phyloP scores from a whole-genome alignment of 73 alveolate genomes.

The Paramecium caudatum region DNA sequence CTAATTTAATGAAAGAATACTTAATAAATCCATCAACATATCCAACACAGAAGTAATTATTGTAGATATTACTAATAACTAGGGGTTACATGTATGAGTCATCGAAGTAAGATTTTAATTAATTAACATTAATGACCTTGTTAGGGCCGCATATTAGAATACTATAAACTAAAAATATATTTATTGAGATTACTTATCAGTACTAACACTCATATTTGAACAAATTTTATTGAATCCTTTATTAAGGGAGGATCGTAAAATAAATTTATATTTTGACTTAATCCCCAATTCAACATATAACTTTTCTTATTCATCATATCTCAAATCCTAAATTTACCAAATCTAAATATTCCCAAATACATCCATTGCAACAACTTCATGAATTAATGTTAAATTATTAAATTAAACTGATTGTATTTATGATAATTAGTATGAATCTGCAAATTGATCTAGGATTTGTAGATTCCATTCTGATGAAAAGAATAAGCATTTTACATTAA shows the following conservation, averaged over 20 bases:
- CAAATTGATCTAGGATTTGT: conserved; percentile 15
- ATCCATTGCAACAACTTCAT: conserved; percentile 44
- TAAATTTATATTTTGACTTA: conserved; percentile 1
- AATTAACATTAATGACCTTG: conserved; percentile 3
- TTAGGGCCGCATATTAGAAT: conserved; percentile 63
- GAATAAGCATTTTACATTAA: not conserved
- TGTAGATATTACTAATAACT: not conserved
- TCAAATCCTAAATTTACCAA: conserved; percentile 51
- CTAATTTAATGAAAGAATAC: not conserved
- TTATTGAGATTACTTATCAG: conserved; percentile 2
- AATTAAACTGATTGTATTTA: not conserved
- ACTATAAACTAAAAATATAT: conserved; percentile 12
- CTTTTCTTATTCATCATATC: conserved; percentile 55
- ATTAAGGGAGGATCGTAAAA: not conserved
- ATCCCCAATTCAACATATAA: conserved; percentile 40
- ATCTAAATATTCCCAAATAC: conserved; percentile 20
- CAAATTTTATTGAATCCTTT: not conserved
- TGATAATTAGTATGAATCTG: not conserved
- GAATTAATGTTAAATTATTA: not conserved
- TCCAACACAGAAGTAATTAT: not conserved
- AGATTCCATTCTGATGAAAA: conserved; percentile 63
- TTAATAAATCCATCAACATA: conserved; percentile 21
- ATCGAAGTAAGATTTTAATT: not conserved
- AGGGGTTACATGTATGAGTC: not conserved
- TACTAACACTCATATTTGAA: not conserved